Percentiles rank a stretch among this genome's conserved stretches.
Evolutionary conservation across 1,284 basidiomycete genomes (phyloP).

Genomic region (Phellopilus nigrolimitatus): DNA sequence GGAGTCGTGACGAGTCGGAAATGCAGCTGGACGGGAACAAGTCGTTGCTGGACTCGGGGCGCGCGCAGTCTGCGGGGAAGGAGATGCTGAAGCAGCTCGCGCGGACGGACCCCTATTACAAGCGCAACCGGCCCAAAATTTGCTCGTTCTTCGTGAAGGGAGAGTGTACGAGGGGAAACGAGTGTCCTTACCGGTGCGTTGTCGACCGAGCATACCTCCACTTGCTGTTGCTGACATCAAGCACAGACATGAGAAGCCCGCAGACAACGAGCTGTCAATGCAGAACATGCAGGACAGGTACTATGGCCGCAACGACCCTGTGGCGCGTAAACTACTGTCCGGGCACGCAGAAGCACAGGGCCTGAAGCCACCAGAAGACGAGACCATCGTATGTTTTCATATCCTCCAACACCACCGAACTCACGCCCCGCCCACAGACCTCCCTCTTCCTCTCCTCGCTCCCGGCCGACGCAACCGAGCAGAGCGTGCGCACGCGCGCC

Average conservation of each 20-base stretch:
- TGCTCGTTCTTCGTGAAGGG: constrained; percentile 98
- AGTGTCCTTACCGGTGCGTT: constrained; percentile 83
- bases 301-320: constrained; percentile 86
- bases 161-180: constrained; percentile 85
- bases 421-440: constrained; percentile 46
- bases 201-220: background rate
- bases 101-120: constrained; percentile 93
- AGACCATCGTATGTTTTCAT: constrained; percentile 67
- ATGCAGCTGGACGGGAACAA: constrained; percentile 62
- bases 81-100: constrained; percentile 95
- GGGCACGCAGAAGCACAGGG: constrained; percentile 74
- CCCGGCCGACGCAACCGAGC: constrained; percentile 69
- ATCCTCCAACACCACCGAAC: background rate
- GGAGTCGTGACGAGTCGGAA: too few relatives aligned
- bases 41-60: constrained; percentile 62
- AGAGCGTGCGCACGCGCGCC: constrained; percentile 73
- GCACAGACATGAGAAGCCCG: constrained; percentile 81
- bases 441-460: constrained; percentile 90
- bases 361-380: constrained; percentile 86
- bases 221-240: constrained; percentile 6
- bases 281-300: constrained; percentile 93
- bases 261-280: constrained; percentile 77
- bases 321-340: constrained; percentile 82
- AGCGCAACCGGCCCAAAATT: constrained; percentile 89
- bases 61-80: constrained; percentile 77